phyloP scores from a whole-genome alignment of 139 green algal species.

The Chlorella vulgaris region DNA sequence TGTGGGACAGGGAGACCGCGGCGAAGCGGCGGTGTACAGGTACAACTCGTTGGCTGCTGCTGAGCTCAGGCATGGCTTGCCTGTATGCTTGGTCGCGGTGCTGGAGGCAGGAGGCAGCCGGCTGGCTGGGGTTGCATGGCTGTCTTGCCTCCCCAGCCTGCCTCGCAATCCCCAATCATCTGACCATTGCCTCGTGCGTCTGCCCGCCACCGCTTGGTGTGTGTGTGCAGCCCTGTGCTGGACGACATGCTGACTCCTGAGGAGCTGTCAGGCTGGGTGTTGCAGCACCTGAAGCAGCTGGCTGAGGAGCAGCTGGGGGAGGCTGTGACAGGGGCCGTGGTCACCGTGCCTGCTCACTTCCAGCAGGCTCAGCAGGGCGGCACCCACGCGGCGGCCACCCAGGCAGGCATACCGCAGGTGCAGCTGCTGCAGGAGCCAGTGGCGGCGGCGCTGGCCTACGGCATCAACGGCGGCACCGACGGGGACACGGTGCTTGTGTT shows the following conservation, averaged over 20 bases:
- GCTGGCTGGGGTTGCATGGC: no score
- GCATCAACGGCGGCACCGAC: constrained; percentile 58
- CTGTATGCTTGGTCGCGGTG: no score
- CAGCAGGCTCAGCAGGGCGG: constrained; percentile 56
- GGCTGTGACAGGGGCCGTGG: constrained; percentile 41
- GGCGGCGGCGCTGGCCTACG: constrained; percentile 80
- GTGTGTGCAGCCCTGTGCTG: not conserved
- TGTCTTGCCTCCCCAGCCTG: not conserved
- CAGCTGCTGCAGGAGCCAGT: constrained; percentile 75
- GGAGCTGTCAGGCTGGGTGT: constrained; percentile 46
- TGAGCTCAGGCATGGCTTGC: not conserved
- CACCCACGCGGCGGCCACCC: constrained; percentile 59
- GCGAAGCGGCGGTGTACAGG: constrained; percentile 23
- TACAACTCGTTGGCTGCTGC: not conserved
- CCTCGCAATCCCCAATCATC: not conserved
- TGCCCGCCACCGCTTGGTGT: not conserved
- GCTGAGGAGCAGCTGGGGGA: constrained; percentile 43
- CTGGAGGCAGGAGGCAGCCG: no score
- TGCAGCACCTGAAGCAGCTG: constrained; percentile 56
- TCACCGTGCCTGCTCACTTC: constrained; percentile 83
- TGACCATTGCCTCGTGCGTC: not conserved
- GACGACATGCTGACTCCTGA: constrained; percentile 25
- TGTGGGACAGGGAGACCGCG: constrained; percentile 43
- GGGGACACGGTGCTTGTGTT: constrained; percentile 78
- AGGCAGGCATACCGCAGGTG: constrained; percentile 63